phyloP scores from a whole-genome alignment of 2,329 filamentous ascomycete genomes.

The Fonsecaea erecta region DNA sequence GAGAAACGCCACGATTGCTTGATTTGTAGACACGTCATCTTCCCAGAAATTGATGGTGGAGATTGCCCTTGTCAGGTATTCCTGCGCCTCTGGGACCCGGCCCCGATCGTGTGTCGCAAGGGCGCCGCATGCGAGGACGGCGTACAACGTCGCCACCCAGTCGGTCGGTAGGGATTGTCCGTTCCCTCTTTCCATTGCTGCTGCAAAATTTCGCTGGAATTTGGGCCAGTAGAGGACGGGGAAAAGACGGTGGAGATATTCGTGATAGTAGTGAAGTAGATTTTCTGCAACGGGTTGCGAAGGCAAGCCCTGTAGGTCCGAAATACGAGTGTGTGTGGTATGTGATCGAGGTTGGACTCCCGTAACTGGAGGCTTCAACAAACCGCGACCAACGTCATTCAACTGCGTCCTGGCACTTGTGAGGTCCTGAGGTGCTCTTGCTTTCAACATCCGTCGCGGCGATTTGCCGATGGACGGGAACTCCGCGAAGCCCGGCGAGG shows the following conservation, averaged over 20 bases:
- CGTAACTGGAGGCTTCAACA: constrained; percentile 72
- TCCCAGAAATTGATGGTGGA: constrained; percentile 78
- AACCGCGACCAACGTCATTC: constrained; percentile 72
- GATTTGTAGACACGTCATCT: constrained; percentile 75
- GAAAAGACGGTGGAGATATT: constrained; percentile 76
- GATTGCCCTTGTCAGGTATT: constrained; percentile 72
- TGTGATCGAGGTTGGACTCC: constrained; percentile 49
- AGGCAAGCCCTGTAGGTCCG: constrained; percentile 68
- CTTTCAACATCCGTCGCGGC: constrained; percentile 66
- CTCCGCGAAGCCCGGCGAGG: constrained; percentile 55
- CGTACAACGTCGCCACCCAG: constrained; percentile 81
- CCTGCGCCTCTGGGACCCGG: constrained; percentile 55
- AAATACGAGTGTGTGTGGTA: constrained; percentile 20
- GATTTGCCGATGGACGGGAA: constrained; percentile 70
- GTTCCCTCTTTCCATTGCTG: constrained; percentile 70
- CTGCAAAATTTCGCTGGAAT: constrained; percentile 76
- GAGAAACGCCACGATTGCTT: constrained; percentile 73
- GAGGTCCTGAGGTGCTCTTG: constrained; percentile 69
- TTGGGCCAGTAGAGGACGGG: constrained; percentile 88
- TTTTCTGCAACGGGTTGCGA: constrained; percentile 71
- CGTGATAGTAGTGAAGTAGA: constrained; percentile 75
- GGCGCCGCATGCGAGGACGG: constrained; percentile 79
- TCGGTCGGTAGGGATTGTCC: constrained; percentile 66
- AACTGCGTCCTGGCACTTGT: constrained; percentile 74
- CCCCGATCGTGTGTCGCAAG: constrained; percentile 66